A percentile compares a stretch with the other conserved stretches of the same genome.
Evolutionary conservation across 2,329 filamentous ascomycete species (phyloP).

Genomic region (Ophiostoma ips): DNA sequence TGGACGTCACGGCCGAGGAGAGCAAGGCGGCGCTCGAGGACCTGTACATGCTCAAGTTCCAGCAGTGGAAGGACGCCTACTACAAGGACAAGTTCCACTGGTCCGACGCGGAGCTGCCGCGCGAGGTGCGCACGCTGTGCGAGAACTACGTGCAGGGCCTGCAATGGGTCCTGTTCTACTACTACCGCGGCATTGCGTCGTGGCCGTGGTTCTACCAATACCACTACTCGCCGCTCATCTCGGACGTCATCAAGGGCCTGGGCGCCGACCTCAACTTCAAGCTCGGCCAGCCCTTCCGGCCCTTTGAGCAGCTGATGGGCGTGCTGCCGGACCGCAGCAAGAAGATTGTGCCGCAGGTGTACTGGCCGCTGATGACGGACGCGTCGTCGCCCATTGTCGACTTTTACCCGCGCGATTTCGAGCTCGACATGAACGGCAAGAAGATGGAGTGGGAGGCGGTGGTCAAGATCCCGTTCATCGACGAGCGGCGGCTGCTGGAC

Average conservation of each 20-base stretch:
- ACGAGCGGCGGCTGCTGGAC: constrained; percentile 68
- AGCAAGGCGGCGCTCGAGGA: constrained; percentile 65
- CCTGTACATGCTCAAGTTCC: constrained; percentile 82
- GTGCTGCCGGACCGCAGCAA: constrained; percentile 96
- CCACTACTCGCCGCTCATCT: constrained; percentile 92
- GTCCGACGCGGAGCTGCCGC: constrained; percentile 60
- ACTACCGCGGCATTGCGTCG: constrained; percentile 90
- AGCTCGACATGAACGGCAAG: constrained; percentile 98
- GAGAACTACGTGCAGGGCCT: constrained; percentile 97
- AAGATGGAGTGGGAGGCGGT: constrained; percentile 99
- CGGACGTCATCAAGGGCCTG: constrained; percentile 78
- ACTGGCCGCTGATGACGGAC: constrained; percentile 87
- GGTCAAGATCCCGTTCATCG: constrained; percentile 97
- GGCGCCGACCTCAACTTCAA: constrained; percentile 81
- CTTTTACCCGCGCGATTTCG: constrained; percentile 94
- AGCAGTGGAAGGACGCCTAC: constrained; percentile 87
- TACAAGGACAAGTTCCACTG: constrained; percentile 83
- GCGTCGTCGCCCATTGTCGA: constrained; percentile 86
- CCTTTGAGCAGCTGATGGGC: constrained; percentile 95
- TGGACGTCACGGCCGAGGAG: constrained; percentile 68
- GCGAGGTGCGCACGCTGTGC: constrained; percentile 65
- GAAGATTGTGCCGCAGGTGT: constrained; percentile 77
- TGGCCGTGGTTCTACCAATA: constrained; percentile 98
- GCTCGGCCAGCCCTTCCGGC: constrained; percentile 86
- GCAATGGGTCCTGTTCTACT: constrained; percentile 97